These are phyloP conservation scores for Apiospora saccharicola DNA, from an alignment of 2,329 filamentous ascomycete genomes.

Conservation along the genomic window DNA sequence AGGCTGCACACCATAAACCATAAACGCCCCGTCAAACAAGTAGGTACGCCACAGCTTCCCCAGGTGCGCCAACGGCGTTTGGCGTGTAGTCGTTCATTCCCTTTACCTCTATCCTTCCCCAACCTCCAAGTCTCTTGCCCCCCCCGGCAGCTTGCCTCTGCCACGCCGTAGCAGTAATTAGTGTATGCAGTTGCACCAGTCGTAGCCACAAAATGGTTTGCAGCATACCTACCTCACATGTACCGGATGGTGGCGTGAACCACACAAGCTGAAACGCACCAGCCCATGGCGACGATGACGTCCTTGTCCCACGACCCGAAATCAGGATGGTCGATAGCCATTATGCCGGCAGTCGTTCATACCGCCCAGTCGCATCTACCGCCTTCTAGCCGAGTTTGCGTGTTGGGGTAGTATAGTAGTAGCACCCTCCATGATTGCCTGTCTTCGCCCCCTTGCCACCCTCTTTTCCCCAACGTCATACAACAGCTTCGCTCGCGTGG, in stretches of 20 bases:
- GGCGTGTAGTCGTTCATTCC: background rate
- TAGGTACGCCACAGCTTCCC: background rate
- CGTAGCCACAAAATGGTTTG: background rate
- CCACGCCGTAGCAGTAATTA: background rate
- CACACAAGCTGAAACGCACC: conserved; percentile 18
- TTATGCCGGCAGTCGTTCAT: background rate
- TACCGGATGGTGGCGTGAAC: conserved; percentile 10
- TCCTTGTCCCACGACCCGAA: conserved; percentile 6
- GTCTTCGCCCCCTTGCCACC: background rate
- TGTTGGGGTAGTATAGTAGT: background rate
- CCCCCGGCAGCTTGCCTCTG: background rate
- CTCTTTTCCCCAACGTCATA: background rate
- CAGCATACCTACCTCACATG: background rate
- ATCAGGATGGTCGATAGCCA: background rate
- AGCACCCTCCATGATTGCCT: background rate
- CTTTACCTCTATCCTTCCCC: background rate
- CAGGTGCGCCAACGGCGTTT: background rate
- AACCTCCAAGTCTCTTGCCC: background rate
- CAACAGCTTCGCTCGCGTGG: conserved; percentile 3
- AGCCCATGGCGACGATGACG: conserved; percentile 1
- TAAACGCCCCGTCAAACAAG: background rate
- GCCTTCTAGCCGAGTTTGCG: background rate
- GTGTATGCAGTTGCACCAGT: background rate
- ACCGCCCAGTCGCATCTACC: background rate
- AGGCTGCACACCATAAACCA: background rate